Evolutionary conservation across 176 grass and related monocot species (phyloP), one percentile per base, ranked within the genome.

Genomic region (Musa schizocarpa): DNA sequence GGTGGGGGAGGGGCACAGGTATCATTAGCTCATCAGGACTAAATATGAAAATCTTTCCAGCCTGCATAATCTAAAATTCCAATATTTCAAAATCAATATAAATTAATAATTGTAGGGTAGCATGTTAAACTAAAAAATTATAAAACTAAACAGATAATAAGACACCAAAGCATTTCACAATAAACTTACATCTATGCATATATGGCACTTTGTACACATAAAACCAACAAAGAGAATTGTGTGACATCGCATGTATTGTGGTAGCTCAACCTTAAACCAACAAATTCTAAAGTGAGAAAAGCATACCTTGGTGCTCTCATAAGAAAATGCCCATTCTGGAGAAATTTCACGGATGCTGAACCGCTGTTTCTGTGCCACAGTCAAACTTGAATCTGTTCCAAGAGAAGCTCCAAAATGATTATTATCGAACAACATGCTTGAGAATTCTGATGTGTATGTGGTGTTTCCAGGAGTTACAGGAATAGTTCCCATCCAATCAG

Each of bases 271-370:
- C 34, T 43, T 43, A 43, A 55, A 75, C 58, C 20, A 59, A 55
- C 53, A 63, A 71, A 79, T 17, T 79, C 52, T 56, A 17, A 14
- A 70, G 64, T 66, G 34, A 43, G 34, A 43, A 82, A 72, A 21
- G 66, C 69, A 54, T 89, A 96, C 95, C 95, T 99, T 99, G 12
- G 95, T 94, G 48, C 53, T 89, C 82, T 99, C 90, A 78, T 75
- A 75, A 61, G 88, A 87, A 85, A 87, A 89, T 88, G 88, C 91
- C 96, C 96, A 99, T 82, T 99, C 96, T 67, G 91, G 96, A 87
- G 86, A 94, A 61, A 99, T 85, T 77, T 99, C 96, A 27, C 62
- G 65, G 34, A 99, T 92, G 68, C 52, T 94, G 78, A 99, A 99
- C 59, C 34, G 61, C 52, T 81, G 86, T 63, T 79, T 89, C 53